A percentile compares a stretch with the other conserved stretches of the same genome.
Evolutionary conservation across 2,329 filamentous ascomycete genomes (phyloP).

Genomic region (Sphaerostilbella broomeana): DNA sequence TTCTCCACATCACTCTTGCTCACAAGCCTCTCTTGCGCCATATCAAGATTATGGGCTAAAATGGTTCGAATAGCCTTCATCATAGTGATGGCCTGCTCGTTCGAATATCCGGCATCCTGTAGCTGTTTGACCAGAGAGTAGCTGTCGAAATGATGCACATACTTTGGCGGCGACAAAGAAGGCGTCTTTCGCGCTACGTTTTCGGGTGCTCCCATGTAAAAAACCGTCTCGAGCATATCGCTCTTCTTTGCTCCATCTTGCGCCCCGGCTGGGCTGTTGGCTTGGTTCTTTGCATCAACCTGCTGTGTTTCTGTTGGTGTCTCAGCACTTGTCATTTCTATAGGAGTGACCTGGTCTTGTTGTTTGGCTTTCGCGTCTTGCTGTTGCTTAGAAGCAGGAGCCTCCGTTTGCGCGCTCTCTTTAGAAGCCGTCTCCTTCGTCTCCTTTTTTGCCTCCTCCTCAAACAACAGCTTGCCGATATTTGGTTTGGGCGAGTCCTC

Average conservation of each 20-base stretch:
- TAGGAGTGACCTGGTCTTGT: too few relatives aligned
- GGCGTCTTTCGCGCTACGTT: conserved; percentile 46
- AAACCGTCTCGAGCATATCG: conserved; percentile 42
- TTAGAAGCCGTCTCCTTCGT: conserved; percentile 5
- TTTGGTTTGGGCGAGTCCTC: conserved; percentile 1
- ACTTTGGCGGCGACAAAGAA: conserved; percentile 66
- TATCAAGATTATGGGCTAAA: conserved; percentile 70
- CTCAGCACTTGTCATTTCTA: too few relatives aligned
- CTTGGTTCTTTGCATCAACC: conserved; percentile 1
- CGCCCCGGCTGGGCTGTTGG: not conserved
- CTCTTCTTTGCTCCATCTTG: conserved; percentile 1
- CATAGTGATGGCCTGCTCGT: conserved; percentile 68
- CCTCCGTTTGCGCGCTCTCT: conserved; percentile 1
- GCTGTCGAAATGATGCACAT: conserved; percentile 95
- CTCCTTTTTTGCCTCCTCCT: not conserved
- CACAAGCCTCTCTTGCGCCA: conserved; percentile 73
- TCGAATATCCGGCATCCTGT: conserved; percentile 63
- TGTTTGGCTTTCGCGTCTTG: too few relatives aligned
- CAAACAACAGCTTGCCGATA: conserved; percentile 9
- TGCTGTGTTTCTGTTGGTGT: too few relatives aligned
- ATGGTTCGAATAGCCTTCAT: conserved; percentile 89
- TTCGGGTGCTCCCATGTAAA: conserved; percentile 40
- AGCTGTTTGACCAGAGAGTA: conserved; percentile 83
- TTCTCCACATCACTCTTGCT: conserved; percentile 93
- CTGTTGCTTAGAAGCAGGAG: not conserved